Evolutionary conservation across 192 early-diverging fungal species (phyloP), one percentile per base, ranked within the genome.

Genomic region (Phlyctochytrium planicorne): DNA sequence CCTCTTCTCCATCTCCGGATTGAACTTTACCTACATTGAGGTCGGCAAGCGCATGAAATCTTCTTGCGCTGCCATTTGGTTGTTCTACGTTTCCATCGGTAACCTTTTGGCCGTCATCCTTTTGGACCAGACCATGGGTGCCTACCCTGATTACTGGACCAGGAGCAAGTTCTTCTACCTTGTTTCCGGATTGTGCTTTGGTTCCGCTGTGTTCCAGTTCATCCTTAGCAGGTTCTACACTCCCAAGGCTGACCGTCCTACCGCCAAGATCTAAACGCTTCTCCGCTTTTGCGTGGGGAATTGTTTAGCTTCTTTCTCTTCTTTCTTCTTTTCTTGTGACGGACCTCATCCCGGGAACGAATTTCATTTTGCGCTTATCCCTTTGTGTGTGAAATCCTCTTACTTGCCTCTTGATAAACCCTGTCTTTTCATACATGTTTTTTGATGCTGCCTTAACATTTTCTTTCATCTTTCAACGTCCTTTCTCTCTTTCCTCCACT

Each of bases 21-120:
- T 87, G 64, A 84, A 89, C 74, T 84, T 89, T 65, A 77, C 77
- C 30, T 89, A 89, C 78, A 79, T 74, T 30, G 79, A 89, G 65
- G 79, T 87, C 55, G 88, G 88, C 70, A 81, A 78, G 61, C 76
- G 79, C 37, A 86, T 78, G 63, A 84, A 85, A 62, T 78, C 86
- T 25, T 75, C 76, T 24, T 81, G 77, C 23, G 69, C 77, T 2
- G 79, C 83, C 32, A 66, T 89, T 60, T 89, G 86, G 86, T 62
- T 89, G 62, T 56, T 87, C 34, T 67, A 68, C 23, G 68, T 71
- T 33, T 73, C 74, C 20, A 60, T 86, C 32, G 86, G 84, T 29
- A 74, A 70, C 65, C 62, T 84, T 52, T 67, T 87, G 65, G 67
- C 62, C 29, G 50, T 59, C 56, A 72, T 53, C 24, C 53, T 73